Conservation (phyloP, 2,329 filamentous ascomycete species). For the Calonectria naviculata region DNA sequence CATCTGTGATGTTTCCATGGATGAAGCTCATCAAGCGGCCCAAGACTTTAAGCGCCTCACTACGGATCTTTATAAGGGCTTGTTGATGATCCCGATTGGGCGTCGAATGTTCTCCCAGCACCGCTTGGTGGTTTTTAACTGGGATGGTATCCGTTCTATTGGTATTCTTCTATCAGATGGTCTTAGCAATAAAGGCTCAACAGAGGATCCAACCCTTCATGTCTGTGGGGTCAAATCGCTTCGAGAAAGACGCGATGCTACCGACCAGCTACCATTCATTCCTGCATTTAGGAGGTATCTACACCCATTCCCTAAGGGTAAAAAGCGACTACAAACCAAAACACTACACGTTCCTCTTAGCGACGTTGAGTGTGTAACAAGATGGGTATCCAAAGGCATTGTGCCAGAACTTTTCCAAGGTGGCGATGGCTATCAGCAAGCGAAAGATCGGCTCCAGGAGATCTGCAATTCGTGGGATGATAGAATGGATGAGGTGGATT, state of each 20-base stretch:
- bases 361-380: constrained; percentile 88
- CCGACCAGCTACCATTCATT: constrained; percentile 89
- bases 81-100: constrained; percentile 85
- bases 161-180: constrained; percentile 86
- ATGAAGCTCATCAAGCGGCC: constrained; percentile 82
- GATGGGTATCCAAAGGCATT: constrained; percentile 69
- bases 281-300: constrained; percentile 76
- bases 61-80: constrained; percentile 78
- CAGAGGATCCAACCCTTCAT: constrained; percentile 75
- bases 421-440: constrained; percentile 61
- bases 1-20: constrained; percentile 84
- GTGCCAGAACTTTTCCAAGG: constrained; percentile 68
- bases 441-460: constrained; percentile 75
- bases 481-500: constrained; percentile 87
- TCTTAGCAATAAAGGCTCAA: constrained; percentile 67
- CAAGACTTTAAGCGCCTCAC: constrained; percentile 86
- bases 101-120: constrained; percentile 81
- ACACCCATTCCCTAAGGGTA: constrained; percentile 72
- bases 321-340: constrained; percentile 75
- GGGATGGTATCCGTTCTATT: constrained; percentile 84
- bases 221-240: constrained; percentile 81
- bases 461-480: constrained; percentile 81
- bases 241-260: constrained; percentile 77
- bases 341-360: constrained; percentile 76
- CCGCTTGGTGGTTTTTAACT: constrained; percentile 84